A percentile compares a stretch with the other conserved stretches of the same genome.
Evolutionary conservation across 2,329 filamentous ascomycete genomes (phyloP).

Genomic region (Cladosporium sphaerospermum): DNA sequence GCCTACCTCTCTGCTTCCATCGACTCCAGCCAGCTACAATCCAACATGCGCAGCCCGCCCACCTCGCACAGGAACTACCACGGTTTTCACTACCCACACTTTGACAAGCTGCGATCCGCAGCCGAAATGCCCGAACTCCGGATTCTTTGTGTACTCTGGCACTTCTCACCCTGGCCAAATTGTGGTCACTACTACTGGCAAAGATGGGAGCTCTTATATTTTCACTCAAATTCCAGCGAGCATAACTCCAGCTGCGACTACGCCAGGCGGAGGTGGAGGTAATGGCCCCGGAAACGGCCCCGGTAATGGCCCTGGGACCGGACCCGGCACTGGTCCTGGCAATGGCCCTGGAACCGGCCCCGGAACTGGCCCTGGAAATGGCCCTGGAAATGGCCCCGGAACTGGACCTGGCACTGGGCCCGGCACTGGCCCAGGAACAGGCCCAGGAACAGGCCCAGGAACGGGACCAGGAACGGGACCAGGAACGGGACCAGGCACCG

Average conservation of each 20-base stretch:
- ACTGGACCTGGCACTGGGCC: background rate
- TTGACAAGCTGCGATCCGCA: conserved; percentile 26
- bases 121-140: conserved; percentile 24
- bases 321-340: conserved; percentile 6
- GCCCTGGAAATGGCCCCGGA: conserved; percentile 3
- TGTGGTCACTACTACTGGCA: conserved; percentile 20
- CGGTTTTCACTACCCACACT: conserved; percentile 27
- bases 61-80: conserved; percentile 23
- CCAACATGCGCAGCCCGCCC: conserved; percentile 14
- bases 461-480: background rate
- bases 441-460: background rate
- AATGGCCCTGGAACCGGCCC: background rate
- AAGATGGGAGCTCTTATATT: conserved; percentile 14
- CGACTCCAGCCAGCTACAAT: background rate
- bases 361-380: background rate
- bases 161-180: conserved; percentile 13
- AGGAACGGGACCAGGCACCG: background rate
- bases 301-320: background rate
- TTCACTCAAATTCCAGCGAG: conserved; percentile 19
- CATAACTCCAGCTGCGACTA: background rate
- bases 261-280: background rate
- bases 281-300: background rate
- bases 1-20: background rate
- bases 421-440: background rate
- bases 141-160: conserved; percentile 19